phyloP scores from a whole-genome alignment of 148 eudicot genomes.

The Nepenthes gracilis region DNA sequence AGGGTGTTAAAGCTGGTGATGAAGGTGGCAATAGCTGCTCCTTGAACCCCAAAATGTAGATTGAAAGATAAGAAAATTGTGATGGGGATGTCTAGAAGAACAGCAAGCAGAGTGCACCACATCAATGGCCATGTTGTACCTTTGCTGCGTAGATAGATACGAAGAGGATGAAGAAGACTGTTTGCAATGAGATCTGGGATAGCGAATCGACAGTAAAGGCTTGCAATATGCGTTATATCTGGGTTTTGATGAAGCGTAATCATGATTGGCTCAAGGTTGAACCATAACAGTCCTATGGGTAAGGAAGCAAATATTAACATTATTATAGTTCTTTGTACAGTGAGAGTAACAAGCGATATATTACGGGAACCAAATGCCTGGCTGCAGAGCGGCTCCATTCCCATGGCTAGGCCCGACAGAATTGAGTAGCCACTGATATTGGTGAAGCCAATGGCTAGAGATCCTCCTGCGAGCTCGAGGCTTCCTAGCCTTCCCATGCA shows the following conservation, averaged over 20 bases:
- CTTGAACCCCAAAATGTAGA: slow-evolving; percentile 49
- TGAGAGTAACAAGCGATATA: slow-evolving; percentile 28
- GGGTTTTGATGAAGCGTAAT: slow-evolving; percentile 53
- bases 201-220: slow-evolving; percentile 57
- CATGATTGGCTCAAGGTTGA: slow-evolving; percentile 61
- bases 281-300: slow-evolving; percentile 65
- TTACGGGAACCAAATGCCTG: slow-evolving; percentile 76
- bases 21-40: slow-evolving; percentile 54
- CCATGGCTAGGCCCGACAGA: slow-evolving; percentile 73
- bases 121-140: slow-evolving; percentile 74
- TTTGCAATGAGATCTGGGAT: slow-evolving; percentile 75
- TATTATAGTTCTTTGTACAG: slow-evolving; percentile 45
- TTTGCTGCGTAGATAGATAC: slow-evolving; percentile 62
- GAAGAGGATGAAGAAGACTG: slow-evolving; percentile 72
- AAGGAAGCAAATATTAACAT: slow-evolving; percentile 43
- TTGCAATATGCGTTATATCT: slow-evolving; percentile 49
- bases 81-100: slow-evolving; percentile 50
- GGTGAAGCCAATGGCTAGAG: slow-evolving; percentile 84
- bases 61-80: slow-evolving; percentile 42
- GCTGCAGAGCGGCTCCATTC: slow-evolving; percentile 91
- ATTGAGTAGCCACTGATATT: slow-evolving; percentile 85
- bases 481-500: slow-evolving; percentile 81
- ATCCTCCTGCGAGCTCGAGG: slow-evolving; percentile 79
- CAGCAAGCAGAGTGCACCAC: slow-evolving; percentile 57
- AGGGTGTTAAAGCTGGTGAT: slow-evolving; percentile 50